Percentiles rank a stretch among this genome's conserved stretches.
phyloP scores from a whole-genome alignment of 2,329 filamentous ascomycete genomes.

The Orbilia blumenaviensis region DNA sequence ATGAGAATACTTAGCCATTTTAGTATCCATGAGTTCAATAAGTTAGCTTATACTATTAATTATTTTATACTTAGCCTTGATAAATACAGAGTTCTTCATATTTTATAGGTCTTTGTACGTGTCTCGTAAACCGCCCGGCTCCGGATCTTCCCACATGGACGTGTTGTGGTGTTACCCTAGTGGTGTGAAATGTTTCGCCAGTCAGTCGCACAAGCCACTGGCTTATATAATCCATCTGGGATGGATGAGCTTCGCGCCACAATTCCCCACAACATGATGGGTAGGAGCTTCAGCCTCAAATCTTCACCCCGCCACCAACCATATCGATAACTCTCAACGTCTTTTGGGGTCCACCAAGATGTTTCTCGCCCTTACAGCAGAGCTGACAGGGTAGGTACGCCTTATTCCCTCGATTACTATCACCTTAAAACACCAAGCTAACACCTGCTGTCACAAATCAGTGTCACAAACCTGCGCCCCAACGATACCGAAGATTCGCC shows the following conservation, averaged over 20 bases:
- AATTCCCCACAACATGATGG: not conserved
- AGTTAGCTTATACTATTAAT: too few relatives aligned
- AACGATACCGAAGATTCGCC: slow-evolving; percentile 80
- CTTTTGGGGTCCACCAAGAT: not conserved
- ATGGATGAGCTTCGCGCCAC: not conserved
- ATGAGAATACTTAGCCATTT: too few relatives aligned
- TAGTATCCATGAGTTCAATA: too few relatives aligned
- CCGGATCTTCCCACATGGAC: too few relatives aligned
- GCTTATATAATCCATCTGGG: not conserved
- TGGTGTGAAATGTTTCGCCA: too few relatives aligned
- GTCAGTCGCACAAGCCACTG: not conserved
- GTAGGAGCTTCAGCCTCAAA: too few relatives aligned
- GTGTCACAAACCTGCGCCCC: slow-evolving; percentile 88
- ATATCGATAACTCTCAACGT: not conserved
- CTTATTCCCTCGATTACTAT: not conserved
- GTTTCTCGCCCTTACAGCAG: slow-evolving; percentile 52
- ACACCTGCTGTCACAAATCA: slow-evolving; percentile 61
- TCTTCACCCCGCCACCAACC: not conserved
- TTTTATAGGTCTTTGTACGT: too few relatives aligned
- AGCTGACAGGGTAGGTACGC: slow-evolving; percentile 12
- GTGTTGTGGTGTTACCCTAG: too few relatives aligned
- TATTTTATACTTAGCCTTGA: too few relatives aligned
- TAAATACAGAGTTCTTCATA: too few relatives aligned
- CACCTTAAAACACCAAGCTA: slow-evolving; percentile 8
- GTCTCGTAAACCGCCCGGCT: too few relatives aligned